Conservation (phyloP, 352 stramenopile genomes). For the Phytophthora fragariae region DNA sequence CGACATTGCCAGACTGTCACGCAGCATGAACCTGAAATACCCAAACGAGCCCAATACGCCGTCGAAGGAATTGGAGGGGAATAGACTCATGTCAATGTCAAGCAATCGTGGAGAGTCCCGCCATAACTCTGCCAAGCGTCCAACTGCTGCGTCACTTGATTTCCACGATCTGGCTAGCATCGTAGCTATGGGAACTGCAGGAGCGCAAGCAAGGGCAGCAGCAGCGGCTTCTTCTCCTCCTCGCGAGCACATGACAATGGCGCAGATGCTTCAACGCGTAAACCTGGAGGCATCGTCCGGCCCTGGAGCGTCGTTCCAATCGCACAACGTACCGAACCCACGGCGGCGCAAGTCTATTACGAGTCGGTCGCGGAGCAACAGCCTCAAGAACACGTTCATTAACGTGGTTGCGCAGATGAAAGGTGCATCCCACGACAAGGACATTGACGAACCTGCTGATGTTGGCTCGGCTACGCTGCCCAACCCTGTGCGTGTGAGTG, state of each 20-base stretch:
- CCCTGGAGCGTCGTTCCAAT: constrained; percentile 9
- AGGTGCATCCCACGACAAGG: constrained; percentile 47
- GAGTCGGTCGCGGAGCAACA: constrained; percentile 73
- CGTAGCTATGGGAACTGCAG: constrained; percentile 42
- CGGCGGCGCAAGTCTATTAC: constrained; percentile 64
- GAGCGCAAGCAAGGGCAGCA: constrained; percentile 29
- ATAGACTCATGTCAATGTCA: constrained; percentile 17
- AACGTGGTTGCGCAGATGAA: constrained; percentile 75
- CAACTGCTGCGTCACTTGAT: constrained; percentile 47
- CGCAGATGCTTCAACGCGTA: constrained; percentile 42
- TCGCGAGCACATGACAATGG: constrained; percentile 44
- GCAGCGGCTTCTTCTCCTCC: constrained; percentile 21
- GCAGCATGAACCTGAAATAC: constrained; percentile 83
- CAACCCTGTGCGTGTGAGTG: constrained; percentile 38
- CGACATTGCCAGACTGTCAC: constrained; percentile 73
- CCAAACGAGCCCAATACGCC: constrained; percentile 39
- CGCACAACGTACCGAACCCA: constrained; percentile 49
- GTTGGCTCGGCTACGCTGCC: constrained; percentile 45
- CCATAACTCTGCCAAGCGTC: constrained; percentile 27
- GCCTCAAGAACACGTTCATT: constrained; percentile 65
- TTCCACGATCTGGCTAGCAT: constrained; percentile 64
- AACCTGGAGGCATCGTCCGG: constrained; percentile 31
- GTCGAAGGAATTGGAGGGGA: constrained; percentile 31
- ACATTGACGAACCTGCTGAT: constrained; percentile 30
- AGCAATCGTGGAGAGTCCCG: constrained; percentile 15